These are phyloP conservation scores for Hanseniaspora clermontiae DNA, from an alignment of 805 yeast species.

Conservation along the genomic window DNA sequence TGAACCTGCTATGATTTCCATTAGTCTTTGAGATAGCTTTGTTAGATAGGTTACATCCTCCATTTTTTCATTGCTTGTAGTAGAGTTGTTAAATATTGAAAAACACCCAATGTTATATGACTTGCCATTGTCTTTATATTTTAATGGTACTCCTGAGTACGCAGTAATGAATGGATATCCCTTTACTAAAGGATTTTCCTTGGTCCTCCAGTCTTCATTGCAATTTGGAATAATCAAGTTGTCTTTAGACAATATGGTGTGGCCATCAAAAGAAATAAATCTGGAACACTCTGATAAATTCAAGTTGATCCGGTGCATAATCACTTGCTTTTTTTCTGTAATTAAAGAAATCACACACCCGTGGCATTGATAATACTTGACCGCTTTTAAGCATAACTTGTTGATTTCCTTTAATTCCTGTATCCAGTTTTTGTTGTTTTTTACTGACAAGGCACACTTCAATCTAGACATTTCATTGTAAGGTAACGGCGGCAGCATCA, in stretches of 20 bases:
- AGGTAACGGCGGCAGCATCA: constrained; percentile 50
- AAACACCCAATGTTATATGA: constrained; percentile 42
- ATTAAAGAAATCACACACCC: constrained; percentile 53
- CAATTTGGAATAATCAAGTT: constrained; percentile 48
- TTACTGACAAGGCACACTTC: constrained; percentile 33
- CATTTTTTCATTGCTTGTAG: constrained; percentile 30
- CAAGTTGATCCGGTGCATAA: constrained; percentile 39
- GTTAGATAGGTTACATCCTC: constrained; percentile 30
- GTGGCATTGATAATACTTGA: constrained; percentile 32
- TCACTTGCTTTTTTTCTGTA: constrained; percentile 35
- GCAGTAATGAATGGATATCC: constrained; percentile 48
- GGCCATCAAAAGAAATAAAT: constrained; percentile 51
- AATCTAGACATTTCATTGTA: constrained; percentile 38
- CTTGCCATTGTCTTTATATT: constrained; percentile 24
- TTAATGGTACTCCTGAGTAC: constrained; percentile 54
- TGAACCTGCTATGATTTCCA: constrained; percentile 23
- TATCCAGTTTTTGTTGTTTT: constrained; percentile 39
- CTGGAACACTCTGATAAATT: constrained; percentile 42
- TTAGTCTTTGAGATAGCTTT: constrained; percentile 31
- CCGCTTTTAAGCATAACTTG: constrained; percentile 29
- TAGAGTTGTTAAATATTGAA: constrained; percentile 40
- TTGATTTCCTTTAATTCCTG: constrained; percentile 29
- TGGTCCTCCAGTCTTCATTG: constrained; percentile 56
- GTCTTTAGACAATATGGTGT: constrained; percentile 47
- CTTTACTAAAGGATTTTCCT: constrained; percentile 48